Evolutionary conservation across 1,284 basidiomycete genomes (phyloP).

Genomic region (Chondrostereum purpureum): DNA sequence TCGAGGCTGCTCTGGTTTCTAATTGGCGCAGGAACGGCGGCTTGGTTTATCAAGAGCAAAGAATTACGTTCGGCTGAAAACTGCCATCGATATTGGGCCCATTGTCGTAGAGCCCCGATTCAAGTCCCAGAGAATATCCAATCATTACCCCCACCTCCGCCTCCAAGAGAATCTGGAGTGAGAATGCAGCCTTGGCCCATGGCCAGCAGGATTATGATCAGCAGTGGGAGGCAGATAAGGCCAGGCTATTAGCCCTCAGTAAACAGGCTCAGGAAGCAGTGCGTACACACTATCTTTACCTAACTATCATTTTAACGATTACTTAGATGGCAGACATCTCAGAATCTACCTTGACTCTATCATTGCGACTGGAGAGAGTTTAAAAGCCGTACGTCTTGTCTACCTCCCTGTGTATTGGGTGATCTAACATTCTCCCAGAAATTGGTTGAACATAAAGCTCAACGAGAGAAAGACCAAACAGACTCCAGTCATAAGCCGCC

Average conservation of each 20-base stretch:
- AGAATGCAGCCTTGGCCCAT: constrained; percentile 14
- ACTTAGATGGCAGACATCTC: constrained; percentile 63
- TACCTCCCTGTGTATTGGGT: not conserved
- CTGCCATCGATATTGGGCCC: constrained; percentile 18
- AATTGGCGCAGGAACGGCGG: constrained; percentile 49
- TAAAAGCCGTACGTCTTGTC: constrained; percentile 47
- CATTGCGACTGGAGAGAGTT: constrained; percentile 43
- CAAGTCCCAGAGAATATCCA: constrained; percentile 1
- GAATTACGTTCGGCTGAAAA: constrained; percentile 18
- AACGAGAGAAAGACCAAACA: constrained; percentile 42
- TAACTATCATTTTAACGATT: not conserved
- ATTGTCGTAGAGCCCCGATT: constrained; percentile 24
- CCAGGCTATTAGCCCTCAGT: constrained; percentile 37
- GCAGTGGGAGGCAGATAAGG: constrained; percentile 36
- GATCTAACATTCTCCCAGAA: constrained; percentile 33
- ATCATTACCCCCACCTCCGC: not conserved
- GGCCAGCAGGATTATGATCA: constrained; percentile 20
- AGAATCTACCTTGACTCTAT: constrained; percentile 64
- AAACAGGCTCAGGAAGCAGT: constrained; percentile 53
- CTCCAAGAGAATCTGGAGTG: not conserved
- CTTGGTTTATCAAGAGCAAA: constrained; percentile 38
- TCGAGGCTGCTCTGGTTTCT: constrained; percentile 63
- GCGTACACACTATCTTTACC: constrained; percentile 16
- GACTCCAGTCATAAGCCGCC: not conserved
- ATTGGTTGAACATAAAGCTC: constrained; percentile 50